These are phyloP conservation scores for Pseudopyrenochaeta lycopersici DNA, from an alignment of 2,329 filamentous ascomycete species.

Conservation along the genomic window DNA sequence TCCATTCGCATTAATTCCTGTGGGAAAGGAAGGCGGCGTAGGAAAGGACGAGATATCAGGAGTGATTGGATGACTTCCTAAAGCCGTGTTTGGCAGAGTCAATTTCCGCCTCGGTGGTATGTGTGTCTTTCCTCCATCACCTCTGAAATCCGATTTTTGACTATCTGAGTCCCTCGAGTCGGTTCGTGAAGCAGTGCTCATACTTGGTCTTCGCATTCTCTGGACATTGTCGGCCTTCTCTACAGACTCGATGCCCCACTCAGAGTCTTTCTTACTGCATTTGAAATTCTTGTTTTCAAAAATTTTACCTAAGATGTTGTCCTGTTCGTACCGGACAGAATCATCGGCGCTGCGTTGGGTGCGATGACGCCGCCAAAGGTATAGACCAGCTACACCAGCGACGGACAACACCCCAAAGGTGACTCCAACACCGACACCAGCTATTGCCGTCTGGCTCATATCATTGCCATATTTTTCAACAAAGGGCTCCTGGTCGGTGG, in stretches of 20 bases:
- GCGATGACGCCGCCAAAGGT: constrained; percentile 21
- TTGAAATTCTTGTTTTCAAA: constrained; percentile 3
- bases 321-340: not conserved
- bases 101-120: constrained; percentile 1
- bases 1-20: not conserved
- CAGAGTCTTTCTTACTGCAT: constrained; percentile 9
- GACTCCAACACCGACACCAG: constrained; percentile 28
- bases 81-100: constrained; percentile 2
- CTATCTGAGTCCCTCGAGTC: constrained; percentile 5
- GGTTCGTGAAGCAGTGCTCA: constrained; percentile 6
- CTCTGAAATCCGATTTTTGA: not conserved
- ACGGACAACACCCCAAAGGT: constrained; percentile 21
- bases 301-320: constrained; percentile 5
- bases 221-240: constrained; percentile 27
- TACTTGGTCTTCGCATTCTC: constrained; percentile 15
- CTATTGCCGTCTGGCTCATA: constrained; percentile 2
- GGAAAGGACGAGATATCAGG: not conserved
- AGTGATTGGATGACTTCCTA: not conserved
- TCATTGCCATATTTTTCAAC: not conserved
- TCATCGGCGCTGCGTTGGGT: not conserved
- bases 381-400: constrained; percentile 16
- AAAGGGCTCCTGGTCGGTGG: not conserved
- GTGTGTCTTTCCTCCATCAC: not conserved
- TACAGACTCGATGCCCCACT: constrained; percentile 31
- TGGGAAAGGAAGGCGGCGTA: not conserved